Percentiles rank a stretch among this genome's conserved stretches.
These are phyloP conservation scores for Aeminium ludgeri DNA, from an alignment of 495 filamentous ascomycete genomes.

Conservation along the genomic window DNA sequence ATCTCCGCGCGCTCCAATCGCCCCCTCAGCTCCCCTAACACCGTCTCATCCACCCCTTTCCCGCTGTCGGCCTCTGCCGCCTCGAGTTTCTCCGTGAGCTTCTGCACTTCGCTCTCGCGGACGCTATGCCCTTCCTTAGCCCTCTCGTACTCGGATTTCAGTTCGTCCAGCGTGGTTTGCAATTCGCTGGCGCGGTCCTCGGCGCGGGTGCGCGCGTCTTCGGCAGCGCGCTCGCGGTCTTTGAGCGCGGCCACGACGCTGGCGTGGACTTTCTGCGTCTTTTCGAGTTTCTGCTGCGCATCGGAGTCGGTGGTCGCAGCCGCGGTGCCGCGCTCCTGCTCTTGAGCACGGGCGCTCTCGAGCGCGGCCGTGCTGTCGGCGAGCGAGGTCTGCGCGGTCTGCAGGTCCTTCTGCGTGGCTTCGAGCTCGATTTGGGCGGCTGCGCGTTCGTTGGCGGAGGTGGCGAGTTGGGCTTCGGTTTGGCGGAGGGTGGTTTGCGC, in stretches of 20 bases:
- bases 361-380: not conserved
- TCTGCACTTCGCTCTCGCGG: conserved; percentile 11
- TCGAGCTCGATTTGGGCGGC: conserved; percentile 11
- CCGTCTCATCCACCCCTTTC: conserved; percentile 23
- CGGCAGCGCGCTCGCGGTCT: conserved; percentile 32
- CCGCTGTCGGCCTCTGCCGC: conserved; percentile 14
- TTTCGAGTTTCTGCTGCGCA: conserved; percentile 17
- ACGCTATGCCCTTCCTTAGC: conserved; percentile 4
- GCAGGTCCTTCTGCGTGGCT: not conserved
- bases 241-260: conserved; percentile 35
- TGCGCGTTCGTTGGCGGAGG: conserved; percentile 4
- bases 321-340: conserved; percentile 6
- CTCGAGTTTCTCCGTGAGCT: conserved; percentile 9
- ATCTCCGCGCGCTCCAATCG: conserved; percentile 14
- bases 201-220: conserved; percentile 21
- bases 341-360: conserved; percentile 5
- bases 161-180: conserved; percentile 3
- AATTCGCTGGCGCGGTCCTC: conserved; percentile 9
- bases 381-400: not conserved
- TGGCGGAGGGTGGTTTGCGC: not conserved
- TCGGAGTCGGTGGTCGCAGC: conserved; percentile 4
- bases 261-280: conserved; percentile 9
- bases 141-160: conserved; percentile 10
- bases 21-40: conserved; percentile 11
- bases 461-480: conserved; percentile 12